phyloP scores from a whole-genome alignment of 2,329 filamentous ascomycete species.

The Penicillium sp. region DNA sequence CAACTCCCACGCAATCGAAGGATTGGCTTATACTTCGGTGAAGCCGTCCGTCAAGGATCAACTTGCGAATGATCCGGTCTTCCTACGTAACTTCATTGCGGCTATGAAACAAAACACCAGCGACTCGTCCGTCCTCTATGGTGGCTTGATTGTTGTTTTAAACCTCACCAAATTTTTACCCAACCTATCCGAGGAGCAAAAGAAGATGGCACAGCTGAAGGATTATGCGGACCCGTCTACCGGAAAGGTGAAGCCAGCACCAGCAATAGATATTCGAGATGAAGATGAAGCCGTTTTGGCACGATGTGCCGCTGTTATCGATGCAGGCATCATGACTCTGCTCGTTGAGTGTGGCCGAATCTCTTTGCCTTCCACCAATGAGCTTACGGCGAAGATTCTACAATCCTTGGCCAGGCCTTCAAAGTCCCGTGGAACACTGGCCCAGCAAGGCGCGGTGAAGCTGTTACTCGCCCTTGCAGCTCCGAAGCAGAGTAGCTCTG shows the following conservation, averaged over 20 bases:
- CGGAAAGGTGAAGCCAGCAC: slow-evolving; percentile 57
- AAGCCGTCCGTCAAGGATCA: slow-evolving; percentile 82
- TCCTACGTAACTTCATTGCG: slow-evolving; percentile 67
- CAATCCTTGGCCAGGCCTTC: slow-evolving; percentile 72
- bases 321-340: slow-evolving; percentile 72
- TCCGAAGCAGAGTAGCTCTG: slow-evolving; percentile 40
- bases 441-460: slow-evolving; percentile 90
- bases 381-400: slow-evolving; percentile 72
- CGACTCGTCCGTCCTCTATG: slow-evolving; percentile 74
- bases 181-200: slow-evolving; percentile 79
- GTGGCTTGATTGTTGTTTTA: slow-evolving; percentile 76
- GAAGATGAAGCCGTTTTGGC: slow-evolving; percentile 71
- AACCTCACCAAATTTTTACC: slow-evolving; percentile 83
- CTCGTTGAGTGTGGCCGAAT: slow-evolving; percentile 72
- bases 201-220: slow-evolving; percentile 86
- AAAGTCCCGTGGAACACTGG: slow-evolving; percentile 71
- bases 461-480: slow-evolving; percentile 70
- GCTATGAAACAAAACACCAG: slow-evolving; percentile 49
- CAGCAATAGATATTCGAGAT: slow-evolving; percentile 62
- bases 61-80: slow-evolving; percentile 63
- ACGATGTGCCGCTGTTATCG: slow-evolving; percentile 75
- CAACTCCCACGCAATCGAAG: slow-evolving; percentile 79
- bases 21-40: slow-evolving; percentile 85
- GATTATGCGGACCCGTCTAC: slow-evolving; percentile 87
- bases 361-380: slow-evolving; percentile 65